Conservation (phyloP, 169 alveolate species). For the Plasmodium gaboni region DNA sequence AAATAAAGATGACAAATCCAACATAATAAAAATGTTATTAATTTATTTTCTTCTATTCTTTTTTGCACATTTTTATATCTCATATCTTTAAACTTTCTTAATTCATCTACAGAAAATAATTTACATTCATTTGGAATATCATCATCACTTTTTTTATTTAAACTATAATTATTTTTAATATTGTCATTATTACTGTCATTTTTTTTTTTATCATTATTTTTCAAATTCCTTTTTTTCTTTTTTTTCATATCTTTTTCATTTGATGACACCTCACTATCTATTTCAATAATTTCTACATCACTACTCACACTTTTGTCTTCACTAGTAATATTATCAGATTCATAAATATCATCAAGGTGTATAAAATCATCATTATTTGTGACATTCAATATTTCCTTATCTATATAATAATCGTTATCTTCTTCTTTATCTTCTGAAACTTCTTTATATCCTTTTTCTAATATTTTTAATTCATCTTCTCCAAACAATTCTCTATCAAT, state of each 20-base stretch:
- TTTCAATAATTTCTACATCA: slow-evolving; percentile 41
- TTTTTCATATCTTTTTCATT: not conserved
- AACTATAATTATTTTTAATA: too few relatives aligned
- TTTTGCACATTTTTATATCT: slow-evolving; percentile 32
- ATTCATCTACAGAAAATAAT: not conserved
- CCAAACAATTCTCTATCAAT: slow-evolving; percentile 67
- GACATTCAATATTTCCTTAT: not conserved
- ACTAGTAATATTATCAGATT: not conserved
- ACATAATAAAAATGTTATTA: slow-evolving; percentile 30
- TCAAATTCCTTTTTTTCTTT: not conserved
- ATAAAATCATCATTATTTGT: slow-evolving; percentile 33
- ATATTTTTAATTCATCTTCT: slow-evolving; percentile 48
- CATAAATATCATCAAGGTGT: slow-evolving; percentile 14
- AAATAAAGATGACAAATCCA: slow-evolving; percentile 45
- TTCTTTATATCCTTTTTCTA: slow-evolving; percentile 9
- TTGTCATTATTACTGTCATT: not conserved
- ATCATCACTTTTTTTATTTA: not conserved
- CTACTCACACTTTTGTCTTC: slow-evolving; percentile 4
- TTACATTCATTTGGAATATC: not conserved
- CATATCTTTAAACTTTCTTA: slow-evolving; percentile 9
- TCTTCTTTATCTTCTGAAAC: slow-evolving; percentile 10
- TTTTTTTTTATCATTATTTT: not conserved
- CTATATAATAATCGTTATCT: not conserved
- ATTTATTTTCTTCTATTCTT: slow-evolving; percentile 54
- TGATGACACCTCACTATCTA: not conserved